Conservation (phyloP, 2,329 filamentous ascomycete species). For the Stagonosporopsis cucurbitacearum region DNA sequence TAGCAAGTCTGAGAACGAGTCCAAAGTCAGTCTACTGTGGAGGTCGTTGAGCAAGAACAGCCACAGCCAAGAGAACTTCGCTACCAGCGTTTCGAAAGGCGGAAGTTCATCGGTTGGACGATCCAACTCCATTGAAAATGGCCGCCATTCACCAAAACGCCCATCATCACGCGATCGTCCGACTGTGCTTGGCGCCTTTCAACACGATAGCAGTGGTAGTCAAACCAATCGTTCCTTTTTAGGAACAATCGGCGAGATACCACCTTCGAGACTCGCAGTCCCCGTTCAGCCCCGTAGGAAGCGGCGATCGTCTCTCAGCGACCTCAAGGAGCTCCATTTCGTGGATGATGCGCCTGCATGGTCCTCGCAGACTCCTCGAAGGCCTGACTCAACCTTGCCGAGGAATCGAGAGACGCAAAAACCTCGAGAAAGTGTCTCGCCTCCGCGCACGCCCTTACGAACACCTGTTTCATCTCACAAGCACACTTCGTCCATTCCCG, state of each 20-base stretch:
- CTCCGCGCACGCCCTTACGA: conserved; percentile 42
- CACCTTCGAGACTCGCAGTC: conserved; percentile 35
- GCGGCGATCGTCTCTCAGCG: conserved; percentile 88
- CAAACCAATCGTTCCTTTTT: conserved; percentile 46
- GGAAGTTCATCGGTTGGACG: conserved; percentile 62
- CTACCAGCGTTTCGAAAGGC: conserved; percentile 69
- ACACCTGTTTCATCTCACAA: conserved; percentile 46
- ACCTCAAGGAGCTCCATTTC: conserved; percentile 75
- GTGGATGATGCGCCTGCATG: conserved; percentile 52
- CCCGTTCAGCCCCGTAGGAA: conserved; percentile 65
- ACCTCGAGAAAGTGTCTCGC: conserved; percentile 32
- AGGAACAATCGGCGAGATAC: conserved; percentile 60
- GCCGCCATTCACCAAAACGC: conserved; percentile 57
- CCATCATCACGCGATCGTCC: conserved; percentile 64
- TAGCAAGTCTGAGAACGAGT: conserved; percentile 73
- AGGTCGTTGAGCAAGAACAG: conserved; percentile 84
- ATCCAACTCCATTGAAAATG: conserved; percentile 79
- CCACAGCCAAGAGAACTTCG: conserved; percentile 54
- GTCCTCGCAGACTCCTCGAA: conserved; percentile 48
- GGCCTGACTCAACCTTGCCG: conserved; percentile 31
- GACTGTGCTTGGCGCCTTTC: conserved; percentile 55
- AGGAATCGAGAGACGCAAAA: conserved; percentile 18
- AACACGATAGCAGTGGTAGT: conserved; percentile 55
- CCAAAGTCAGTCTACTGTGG: conserved; percentile 79
- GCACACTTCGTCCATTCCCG: conserved; percentile 49